Percentiles rank a stretch among this genome's conserved stretches.
Evolutionary conservation across 352 stramenopile species (phyloP).

Genomic region (Pythium rhizo-oryzae): DNA sequence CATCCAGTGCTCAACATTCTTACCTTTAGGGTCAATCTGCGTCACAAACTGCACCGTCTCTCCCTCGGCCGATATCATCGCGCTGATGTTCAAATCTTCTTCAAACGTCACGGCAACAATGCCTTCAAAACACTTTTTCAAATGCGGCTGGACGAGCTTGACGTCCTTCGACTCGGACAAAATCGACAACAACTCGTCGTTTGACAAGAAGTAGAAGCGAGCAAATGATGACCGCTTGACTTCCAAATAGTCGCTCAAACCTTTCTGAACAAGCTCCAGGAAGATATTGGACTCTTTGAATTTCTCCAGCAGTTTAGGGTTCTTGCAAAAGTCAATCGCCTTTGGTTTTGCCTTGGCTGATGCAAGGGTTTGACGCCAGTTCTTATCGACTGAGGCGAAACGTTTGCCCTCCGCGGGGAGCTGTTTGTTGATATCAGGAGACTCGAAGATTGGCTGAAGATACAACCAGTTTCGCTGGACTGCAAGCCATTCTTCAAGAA

Average conservation of each 20-base stretch:
- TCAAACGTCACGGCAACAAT: constrained; percentile 91
- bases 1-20: constrained; percentile 95
- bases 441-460: constrained; percentile 96
- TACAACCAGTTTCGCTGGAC: constrained; percentile 97
- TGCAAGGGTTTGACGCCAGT: constrained; percentile 92
- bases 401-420: constrained; percentile 93
- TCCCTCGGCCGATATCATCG: constrained; percentile 92
- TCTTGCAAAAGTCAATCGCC: constrained; percentile 93
- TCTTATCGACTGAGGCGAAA: constrained; percentile 95
- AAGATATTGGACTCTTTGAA: constrained; percentile 95
- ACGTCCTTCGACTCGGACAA: constrained; percentile 94
- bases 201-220: constrained; percentile 94
- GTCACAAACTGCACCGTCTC: constrained; percentile 87
- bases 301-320: constrained; percentile 90
- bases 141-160: constrained; percentile 90
- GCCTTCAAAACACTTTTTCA: constrained; percentile 96
- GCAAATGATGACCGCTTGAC: constrained; percentile 92
- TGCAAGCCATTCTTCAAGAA: constrained; percentile 94
- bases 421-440: constrained; percentile 96
- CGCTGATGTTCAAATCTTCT: constrained; percentile 89
- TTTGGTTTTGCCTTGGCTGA: constrained; percentile 87
- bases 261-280: constrained; percentile 93
- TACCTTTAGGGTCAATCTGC: constrained; percentile 88
- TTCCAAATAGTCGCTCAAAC: constrained; percentile 91
- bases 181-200: constrained; percentile 94